Conservation (phyloP, 116 monocot species). For the Cymodocea nodosa region DNA sequence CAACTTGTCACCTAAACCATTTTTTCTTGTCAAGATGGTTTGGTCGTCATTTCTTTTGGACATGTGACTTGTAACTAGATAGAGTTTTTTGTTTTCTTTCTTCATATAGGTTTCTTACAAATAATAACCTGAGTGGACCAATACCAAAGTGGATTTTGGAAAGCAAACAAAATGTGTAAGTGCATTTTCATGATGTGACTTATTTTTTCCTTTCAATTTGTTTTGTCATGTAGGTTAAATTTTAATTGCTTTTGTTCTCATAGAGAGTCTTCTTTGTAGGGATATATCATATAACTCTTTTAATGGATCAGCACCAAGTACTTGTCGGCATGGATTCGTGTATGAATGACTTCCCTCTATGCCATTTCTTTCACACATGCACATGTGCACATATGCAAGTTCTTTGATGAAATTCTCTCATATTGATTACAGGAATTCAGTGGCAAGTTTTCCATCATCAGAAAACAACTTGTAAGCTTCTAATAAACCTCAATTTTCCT, state of each 20-base stretch:
- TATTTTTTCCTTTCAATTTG: background rate
- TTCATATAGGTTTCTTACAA: slow-evolving; percentile 40
- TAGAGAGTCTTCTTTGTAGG: slow-evolving; percentile 20
- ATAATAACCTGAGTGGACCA: slow-evolving; percentile 51
- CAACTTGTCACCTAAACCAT: too few relatives aligned
- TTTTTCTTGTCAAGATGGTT: too few relatives aligned
- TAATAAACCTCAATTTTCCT: background rate
- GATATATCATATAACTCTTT: slow-evolving; percentile 78
- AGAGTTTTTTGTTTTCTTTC: background rate
- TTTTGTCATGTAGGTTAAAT: background rate
- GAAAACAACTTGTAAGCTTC: slow-evolving; percentile 27
- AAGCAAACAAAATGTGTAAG: slow-evolving; percentile 42
- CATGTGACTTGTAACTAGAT: too few relatives aligned
- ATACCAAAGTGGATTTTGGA: slow-evolving; percentile 48
- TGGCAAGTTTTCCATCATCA: slow-evolving; percentile 46
- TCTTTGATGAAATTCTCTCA: background rate
- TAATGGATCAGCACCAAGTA: slow-evolving; percentile 19
- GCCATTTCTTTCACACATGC: background rate
- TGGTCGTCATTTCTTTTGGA: too few relatives aligned
- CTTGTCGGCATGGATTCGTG: slow-evolving; percentile 36
- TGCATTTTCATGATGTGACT: background rate
- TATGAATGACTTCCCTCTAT: slow-evolving; percentile 11
- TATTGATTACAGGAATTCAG: slow-evolving; percentile 35
- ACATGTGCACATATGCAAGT: background rate
- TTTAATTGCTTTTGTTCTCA: background rate